Conservation (phyloP, 768 basidiomycete species). For the Pilatotrama ljubarskyi region DNA sequence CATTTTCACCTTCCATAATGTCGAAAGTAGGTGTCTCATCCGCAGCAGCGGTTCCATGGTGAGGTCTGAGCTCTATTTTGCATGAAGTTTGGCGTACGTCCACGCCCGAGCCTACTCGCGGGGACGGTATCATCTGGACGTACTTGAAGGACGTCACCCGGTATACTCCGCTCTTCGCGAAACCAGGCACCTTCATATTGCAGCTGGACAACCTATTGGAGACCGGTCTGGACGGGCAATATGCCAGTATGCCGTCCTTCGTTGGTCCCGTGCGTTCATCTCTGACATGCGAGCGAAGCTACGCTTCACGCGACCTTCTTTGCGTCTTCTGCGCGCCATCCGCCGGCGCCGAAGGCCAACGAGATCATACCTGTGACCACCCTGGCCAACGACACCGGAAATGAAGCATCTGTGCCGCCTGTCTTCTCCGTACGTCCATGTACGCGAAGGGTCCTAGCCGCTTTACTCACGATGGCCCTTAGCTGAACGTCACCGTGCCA, state of each 20-base stretch:
- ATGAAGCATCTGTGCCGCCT: slow-evolving; percentile 76
- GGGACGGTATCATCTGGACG: slow-evolving; percentile 78
- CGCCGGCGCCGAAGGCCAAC: slow-evolving; percentile 60
- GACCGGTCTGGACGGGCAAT: slow-evolving; percentile 59
- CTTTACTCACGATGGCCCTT: neutral
- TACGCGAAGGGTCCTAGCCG: no score
- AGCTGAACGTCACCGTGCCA: slow-evolving; percentile 72
- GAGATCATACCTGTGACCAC: slow-evolving; percentile 72
- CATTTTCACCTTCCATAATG: slow-evolving; percentile 74
- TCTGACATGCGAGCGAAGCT: slow-evolving; percentile 41
- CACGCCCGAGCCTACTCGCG: slow-evolving; percentile 69
- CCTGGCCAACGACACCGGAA: slow-evolving; percentile 59
- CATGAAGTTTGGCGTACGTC: slow-evolving; percentile 74
- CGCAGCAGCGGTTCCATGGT: neutral
- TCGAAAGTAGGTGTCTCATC: slow-evolving; percentile 55
- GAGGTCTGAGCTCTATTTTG: neutral
- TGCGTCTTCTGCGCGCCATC: slow-evolving; percentile 54
- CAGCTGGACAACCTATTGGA: slow-evolving; percentile 72
- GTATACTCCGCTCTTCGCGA: slow-evolving; percentile 68
- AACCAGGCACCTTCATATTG: slow-evolving; percentile 67
- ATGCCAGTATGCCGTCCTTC: slow-evolving; percentile 50
- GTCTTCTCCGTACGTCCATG: slow-evolving; percentile 57
- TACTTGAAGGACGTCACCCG: slow-evolving; percentile 74
- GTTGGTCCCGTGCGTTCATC: slow-evolving; percentile 13
- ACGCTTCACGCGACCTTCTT: slow-evolving; percentile 72